phyloP scores from a whole-genome alignment of 106 monocot species.

The Dactylorhiza incarnata region DNA sequence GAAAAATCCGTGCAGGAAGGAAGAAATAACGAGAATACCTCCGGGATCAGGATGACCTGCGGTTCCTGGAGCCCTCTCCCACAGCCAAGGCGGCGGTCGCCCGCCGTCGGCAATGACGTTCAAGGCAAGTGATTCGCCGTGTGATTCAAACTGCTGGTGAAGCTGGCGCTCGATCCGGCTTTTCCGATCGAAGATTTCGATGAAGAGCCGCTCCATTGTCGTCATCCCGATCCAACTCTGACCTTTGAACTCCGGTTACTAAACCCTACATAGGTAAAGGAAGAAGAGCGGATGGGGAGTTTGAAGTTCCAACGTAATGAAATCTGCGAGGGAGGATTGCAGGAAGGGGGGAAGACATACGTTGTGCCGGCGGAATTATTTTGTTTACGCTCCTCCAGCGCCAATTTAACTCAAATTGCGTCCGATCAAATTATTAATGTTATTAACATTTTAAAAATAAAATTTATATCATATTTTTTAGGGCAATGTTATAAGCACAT shows the following conservation, averaged over 20 bases:
- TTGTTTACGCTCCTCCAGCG: too few relatives aligned
- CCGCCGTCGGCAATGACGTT: conserved; percentile 49
- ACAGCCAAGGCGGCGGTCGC: conserved; percentile 47
- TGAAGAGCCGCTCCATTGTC: conserved; percentile 66
- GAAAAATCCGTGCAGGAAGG: not conserved
- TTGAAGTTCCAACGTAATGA: too few relatives aligned
- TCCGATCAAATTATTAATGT: too few relatives aligned
- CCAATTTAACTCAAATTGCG: too few relatives aligned
- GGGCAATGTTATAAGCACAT: too few relatives aligned
- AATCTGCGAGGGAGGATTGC: too few relatives aligned
- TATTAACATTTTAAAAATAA: too few relatives aligned
- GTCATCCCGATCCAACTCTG: conserved; percentile 13
- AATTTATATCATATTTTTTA: too few relatives aligned
- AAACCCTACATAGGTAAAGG: not conserved
- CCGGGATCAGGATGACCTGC: not conserved
- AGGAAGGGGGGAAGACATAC: too few relatives aligned
- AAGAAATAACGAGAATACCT: conserved; percentile 29
- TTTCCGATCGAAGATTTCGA: conserved; percentile 70
- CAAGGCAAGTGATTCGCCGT: conserved; percentile 40
- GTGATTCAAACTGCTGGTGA: conserved; percentile 51
- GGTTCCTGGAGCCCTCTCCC: conserved; percentile 9
- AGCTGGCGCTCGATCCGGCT: conserved; percentile 40
- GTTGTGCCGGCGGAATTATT: too few relatives aligned
- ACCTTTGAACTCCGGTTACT: not conserved
- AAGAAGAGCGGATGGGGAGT: too few relatives aligned